Base-by-base conservation (phyloP, 2,329 filamentous ascomycete genomes). In the Keithomyces neogunnii region DNA sequence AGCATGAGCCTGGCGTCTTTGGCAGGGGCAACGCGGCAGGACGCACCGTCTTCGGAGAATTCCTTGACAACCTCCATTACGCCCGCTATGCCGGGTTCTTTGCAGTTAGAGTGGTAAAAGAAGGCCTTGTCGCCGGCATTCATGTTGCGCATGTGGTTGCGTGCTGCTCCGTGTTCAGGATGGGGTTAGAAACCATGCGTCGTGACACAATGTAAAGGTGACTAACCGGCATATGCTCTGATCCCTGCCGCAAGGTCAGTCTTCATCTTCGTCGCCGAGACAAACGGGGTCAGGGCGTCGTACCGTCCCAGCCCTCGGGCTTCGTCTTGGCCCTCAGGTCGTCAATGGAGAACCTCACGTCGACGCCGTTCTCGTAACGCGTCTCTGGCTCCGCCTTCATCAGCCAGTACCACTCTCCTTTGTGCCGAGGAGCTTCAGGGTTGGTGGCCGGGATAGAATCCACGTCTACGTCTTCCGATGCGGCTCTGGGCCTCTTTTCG, bases 101-200 rank as follows among this genome's bases (percentile, higher is more conserved):
- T 95, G 70, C 88, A 93, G 62, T 93, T 95, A 45, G 88, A 95
- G 69, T 96, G 92, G 65, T 97, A 97, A 72, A 99, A 97, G 72
- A 99, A 97, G 30, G 90, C 91, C 33, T 91, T 76, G 63, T 99
- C 93, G 48, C 91, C 91, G 51, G 84, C 83, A 60, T 88, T 90
- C 93, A 99, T 99, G 7, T 83, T 81, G 32, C 88, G 82, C 71
- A 99, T 84, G 65, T 96, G 89, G 63, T 96, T 97, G 30, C 89
- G 82, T 5, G 92, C 92, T 68, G 3, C 3, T n/a, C 10, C 19
- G 19, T 11, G 5, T 29, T 38, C 13, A 35, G 33, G 2, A 4
- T 3, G 19, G 13, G 13, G 19, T 35, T 45, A 11, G 28, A 3
- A 13, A 4, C 42, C 42, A 45, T 47, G 45, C 32, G 10, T 31